Evolutionary conservation across 345 rosid genomes (phyloP).

Genomic region (Rubroshorea leprosula): DNA sequence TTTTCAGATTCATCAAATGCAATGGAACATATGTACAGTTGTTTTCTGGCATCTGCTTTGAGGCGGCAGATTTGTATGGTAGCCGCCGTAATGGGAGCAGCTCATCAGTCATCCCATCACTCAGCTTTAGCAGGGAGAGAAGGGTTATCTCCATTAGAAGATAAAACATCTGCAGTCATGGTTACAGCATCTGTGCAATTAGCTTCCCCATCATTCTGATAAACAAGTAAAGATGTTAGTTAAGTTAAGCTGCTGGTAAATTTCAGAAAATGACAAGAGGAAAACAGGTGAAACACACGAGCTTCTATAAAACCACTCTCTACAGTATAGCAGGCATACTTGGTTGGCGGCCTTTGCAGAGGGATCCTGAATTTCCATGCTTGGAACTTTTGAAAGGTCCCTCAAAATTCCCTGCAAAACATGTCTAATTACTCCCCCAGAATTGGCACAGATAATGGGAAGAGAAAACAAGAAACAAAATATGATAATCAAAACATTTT

Average conservation of each 20-base stretch:
- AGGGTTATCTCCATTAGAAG: slow-evolving; percentile 22
- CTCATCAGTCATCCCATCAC: background rate
- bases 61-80: background rate
- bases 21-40: slow-evolving; percentile 15
- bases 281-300: background rate
- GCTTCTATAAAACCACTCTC: background rate
- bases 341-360: slow-evolving; percentile 23
- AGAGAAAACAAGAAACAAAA: background rate
- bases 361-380: slow-evolving; percentile 16
- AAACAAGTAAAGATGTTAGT: background rate
- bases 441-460: background rate
- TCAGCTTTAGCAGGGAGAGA: slow-evolving; percentile 22
- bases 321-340: slow-evolving; percentile 15
- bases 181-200: slow-evolving; percentile 16
- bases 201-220: slow-evolving; percentile 20
- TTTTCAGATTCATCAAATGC: background rate
- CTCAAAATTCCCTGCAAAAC: slow-evolving; percentile 37
- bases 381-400: slow-evolving; percentile 27
- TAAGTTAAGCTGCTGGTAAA: background rate
- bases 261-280: background rate
- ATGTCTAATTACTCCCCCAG: background rate
- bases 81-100: background rate
- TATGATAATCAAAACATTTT: background rate
- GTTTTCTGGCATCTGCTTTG: slow-evolving; percentile 4
- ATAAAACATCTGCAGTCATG: slow-evolving; percentile 9